phyloP scores from a whole-genome alignment of 2,329 filamentous ascomycete species.

The Aspergillus bombycis region DNA sequence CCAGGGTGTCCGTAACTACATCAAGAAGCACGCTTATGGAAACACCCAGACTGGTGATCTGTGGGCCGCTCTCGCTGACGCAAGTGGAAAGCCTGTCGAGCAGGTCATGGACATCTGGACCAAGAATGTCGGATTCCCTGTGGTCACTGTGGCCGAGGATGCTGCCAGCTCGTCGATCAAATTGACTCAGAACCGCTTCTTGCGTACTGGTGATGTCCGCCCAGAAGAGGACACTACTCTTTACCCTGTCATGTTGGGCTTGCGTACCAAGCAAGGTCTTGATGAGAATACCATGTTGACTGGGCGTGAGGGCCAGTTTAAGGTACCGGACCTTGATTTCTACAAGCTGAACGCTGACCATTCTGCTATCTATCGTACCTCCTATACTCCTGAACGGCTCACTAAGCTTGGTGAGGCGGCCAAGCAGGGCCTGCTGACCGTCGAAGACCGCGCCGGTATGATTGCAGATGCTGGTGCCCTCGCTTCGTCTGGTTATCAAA shows the following conservation, averaged over 20 bases:
- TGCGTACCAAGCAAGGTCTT: slow-evolving; percentile 81
- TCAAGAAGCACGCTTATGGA: slow-evolving; percentile 95
- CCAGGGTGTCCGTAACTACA: slow-evolving; percentile 84
- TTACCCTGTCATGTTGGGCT: slow-evolving; percentile 85
- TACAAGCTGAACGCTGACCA: slow-evolving; percentile 98
- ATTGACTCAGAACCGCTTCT: slow-evolving; percentile 92
- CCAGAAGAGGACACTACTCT: slow-evolving; percentile 87
- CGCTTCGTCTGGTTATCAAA: slow-evolving; percentile 87
- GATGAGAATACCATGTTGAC: slow-evolving; percentile 74
- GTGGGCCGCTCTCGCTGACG: slow-evolving; percentile 84
- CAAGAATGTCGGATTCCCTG: slow-evolving; percentile 91
- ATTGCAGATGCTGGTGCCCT: slow-evolving; percentile 90
- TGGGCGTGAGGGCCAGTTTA: slow-evolving; percentile 75
- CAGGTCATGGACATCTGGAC: slow-evolving; percentile 96
- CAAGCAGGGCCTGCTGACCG: slow-evolving; percentile 75
- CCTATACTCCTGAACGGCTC: slow-evolving; percentile 80
- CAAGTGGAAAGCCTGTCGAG: slow-evolving; percentile 87
- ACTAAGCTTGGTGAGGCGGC: slow-evolving; percentile 86
- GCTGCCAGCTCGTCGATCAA: slow-evolving; percentile 72
- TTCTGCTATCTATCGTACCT: slow-evolving; percentile 87
- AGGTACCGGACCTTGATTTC: slow-evolving; percentile 79
- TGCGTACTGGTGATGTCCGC: slow-evolving; percentile 89
- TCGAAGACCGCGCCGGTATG: slow-evolving; percentile 93
- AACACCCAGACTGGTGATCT: slow-evolving; percentile 91
- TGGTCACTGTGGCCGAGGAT: slow-evolving; percentile 82